Conservation (phyloP, 768 basidiomycete species). For the Pleurotus sapidus region DNA sequence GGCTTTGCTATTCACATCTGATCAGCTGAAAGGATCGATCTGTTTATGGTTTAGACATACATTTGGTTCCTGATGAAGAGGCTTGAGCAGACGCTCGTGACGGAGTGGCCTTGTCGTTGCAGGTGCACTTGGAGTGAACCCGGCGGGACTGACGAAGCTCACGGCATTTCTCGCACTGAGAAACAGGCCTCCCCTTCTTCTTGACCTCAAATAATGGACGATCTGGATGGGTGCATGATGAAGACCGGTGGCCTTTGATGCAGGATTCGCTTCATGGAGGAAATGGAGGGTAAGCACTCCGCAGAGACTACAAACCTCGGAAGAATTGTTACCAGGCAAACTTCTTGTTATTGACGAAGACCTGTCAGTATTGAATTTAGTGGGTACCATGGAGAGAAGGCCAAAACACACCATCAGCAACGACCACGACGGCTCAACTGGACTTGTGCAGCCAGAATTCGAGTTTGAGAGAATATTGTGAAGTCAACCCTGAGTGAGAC, state of each 20-base stretch:
- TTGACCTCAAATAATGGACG: conserved; percentile 91
- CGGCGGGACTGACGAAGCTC: conserved; percentile 77
- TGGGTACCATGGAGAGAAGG: too few species aligned
- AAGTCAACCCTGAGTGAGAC: too few species aligned
- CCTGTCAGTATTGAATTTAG: conserved; percentile 30
- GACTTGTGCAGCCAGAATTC: too few species aligned
- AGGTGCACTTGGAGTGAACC: conserved; percentile 81
- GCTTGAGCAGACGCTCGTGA: conserved; percentile 28
- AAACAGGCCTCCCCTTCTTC: conserved; percentile 89
- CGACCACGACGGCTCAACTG: too few species aligned
- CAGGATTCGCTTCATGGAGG: conserved; percentile 69
- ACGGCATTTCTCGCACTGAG: conserved; percentile 85
- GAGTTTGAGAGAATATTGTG: too few species aligned
- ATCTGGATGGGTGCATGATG: conserved; percentile 82
- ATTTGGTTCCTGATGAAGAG: conserved; percentile 25
- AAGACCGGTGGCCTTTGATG: conserved; percentile 93
- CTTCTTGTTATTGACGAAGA: conserved; percentile 73
- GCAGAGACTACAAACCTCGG: background rate
- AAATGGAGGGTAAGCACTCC: conserved; percentile 7
- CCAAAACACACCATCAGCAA: too few species aligned
- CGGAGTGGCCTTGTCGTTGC: conserved; percentile 38
- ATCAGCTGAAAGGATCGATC: background rate
- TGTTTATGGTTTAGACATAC: conserved; percentile 12
- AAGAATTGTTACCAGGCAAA: conserved; percentile 63
- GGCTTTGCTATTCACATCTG: conserved; percentile 37